Conservation (phyloP, 1,284 basidiomycete species). For the Uromyces viciae-fabae region DNA sequence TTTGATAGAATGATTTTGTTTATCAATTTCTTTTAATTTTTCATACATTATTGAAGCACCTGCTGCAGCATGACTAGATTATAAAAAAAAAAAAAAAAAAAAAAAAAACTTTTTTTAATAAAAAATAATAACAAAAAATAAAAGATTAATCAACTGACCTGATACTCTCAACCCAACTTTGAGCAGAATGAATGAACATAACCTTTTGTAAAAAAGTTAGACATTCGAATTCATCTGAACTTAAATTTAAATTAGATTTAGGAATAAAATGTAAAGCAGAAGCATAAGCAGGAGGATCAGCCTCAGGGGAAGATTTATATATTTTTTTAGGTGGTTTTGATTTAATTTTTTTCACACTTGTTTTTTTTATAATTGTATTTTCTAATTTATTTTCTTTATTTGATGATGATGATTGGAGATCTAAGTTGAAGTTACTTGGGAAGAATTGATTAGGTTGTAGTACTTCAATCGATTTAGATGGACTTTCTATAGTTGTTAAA, state of each 20-base stretch:
- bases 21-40: conserved; percentile 17
- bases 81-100: not conserved
- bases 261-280: not conserved
- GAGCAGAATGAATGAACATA: conserved; percentile 44
- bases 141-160: not conserved
- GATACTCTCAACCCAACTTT: conserved; percentile 42
- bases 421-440: conserved; percentile 10
- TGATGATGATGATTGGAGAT: not conserved
- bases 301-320: conserved; percentile 23
- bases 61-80: conserved; percentile 33
- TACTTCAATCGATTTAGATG: not conserved
- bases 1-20: not conserved
- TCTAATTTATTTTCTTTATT: no score
- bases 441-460: conserved; percentile 13
- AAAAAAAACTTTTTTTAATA: not conserved
- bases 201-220: conserved; percentile 37
- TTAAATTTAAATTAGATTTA: not conserved
- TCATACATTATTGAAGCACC: conserved; percentile 36
- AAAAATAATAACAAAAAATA: not conserved
- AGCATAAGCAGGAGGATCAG: conserved; percentile 8
- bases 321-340: conserved; percentile 11
- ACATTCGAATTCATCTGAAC: conserved; percentile 36
- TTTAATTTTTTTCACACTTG: not conserved
- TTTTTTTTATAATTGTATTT: no score
- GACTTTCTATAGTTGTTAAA: conserved; percentile 12